A percentile compares a stretch with the other conserved stretches of the same genome.
These are phyloP conservation scores for Diplodia seriata DNA, from an alignment of 2,329 filamentous ascomycete species.

Conservation along the genomic window DNA sequence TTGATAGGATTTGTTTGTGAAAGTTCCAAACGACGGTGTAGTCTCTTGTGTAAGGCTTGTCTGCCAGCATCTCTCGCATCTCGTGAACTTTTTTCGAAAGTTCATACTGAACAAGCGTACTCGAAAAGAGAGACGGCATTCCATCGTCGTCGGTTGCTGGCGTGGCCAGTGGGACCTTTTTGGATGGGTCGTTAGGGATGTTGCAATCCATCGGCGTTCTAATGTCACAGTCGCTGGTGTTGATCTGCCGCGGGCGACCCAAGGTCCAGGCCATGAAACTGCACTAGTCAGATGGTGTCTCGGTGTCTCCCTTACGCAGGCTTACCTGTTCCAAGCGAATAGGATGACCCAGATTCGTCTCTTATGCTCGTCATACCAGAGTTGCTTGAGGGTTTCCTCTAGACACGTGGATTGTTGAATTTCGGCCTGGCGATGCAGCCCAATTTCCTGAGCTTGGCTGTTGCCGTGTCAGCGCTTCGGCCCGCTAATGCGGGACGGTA, in stretches of 20 bases:
- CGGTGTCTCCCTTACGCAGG: too few species aligned
- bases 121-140: not conserved
- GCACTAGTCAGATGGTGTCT: not conserved
- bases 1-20: conserved; percentile 12
- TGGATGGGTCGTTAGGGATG: conserved; percentile 9
- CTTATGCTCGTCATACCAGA: conserved; percentile 19
- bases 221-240: conserved; percentile 17
- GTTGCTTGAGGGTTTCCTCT: conserved; percentile 6
- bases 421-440: conserved; percentile 18
- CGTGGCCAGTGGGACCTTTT: conserved; percentile 5
- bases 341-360: conserved; percentile 16
- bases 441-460: conserved; percentile 18
- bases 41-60: conserved; percentile 19
- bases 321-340: conserved; percentile 23
- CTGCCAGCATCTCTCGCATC: conserved; percentile 5
- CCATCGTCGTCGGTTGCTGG: not conserved
- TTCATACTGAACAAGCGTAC: conserved; percentile 7
- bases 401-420: conserved; percentile 10
- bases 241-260: conserved; percentile 12
- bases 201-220: conserved; percentile 20
- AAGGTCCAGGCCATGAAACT: conserved; percentile 17
- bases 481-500: fast-evolving
- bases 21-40: conserved; percentile 10
- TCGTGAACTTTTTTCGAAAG: conserved; percentile 14
- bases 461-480: not conserved